phyloP scores from a whole-genome alignment of 2,329 filamentous ascomycete species.

The Colletotrichum navitas region DNA sequence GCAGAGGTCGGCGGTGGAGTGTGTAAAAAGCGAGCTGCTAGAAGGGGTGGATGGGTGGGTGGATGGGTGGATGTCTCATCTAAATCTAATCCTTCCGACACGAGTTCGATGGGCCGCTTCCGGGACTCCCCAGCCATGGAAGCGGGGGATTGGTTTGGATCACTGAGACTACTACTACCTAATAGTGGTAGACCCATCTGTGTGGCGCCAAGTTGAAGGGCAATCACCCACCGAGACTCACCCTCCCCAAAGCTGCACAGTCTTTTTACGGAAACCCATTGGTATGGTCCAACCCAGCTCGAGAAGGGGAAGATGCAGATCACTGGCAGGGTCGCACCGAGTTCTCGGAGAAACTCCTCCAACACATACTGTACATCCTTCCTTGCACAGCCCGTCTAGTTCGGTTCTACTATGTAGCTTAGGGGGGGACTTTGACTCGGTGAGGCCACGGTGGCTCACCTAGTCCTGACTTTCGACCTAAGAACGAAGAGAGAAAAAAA shows the following conservation, averaged over 20 bases:
- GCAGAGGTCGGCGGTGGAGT: constrained; percentile 30
- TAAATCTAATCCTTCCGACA: constrained; percentile 28
- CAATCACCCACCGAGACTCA: too few species aligned
- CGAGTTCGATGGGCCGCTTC: constrained; percentile 28
- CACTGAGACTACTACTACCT: constrained; percentile 17
- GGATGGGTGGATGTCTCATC: constrained; percentile 32
- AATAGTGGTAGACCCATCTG: not conserved
- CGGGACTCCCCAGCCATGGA: not conserved
- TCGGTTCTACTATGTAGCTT: not conserved
- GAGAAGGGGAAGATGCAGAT: constrained; percentile 1
- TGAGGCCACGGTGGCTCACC: not conserved
- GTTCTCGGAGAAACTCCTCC: constrained; percentile 8
- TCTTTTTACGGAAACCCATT: constrained; percentile 5
- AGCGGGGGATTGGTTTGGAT: constrained; percentile 12
- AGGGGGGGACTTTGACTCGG: constrained; percentile 25
- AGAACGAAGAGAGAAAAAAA: not conserved
- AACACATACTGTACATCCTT: not conserved
- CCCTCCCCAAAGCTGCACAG: constrained; percentile 29
- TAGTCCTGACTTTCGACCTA: constrained; percentile 24
- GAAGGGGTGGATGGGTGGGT: constrained; percentile 6
- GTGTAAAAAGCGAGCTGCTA: not conserved
- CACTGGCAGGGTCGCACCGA: not conserved
- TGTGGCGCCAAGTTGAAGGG: constrained; percentile 25
- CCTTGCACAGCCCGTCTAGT: constrained; percentile 3
- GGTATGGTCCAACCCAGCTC: constrained; percentile 23